Percentiles rank a stretch among this genome's conserved stretches.
Conservation (phyloP, 2,329 filamentous ascomycete genomes). For the Aspergillus fumigatus region DNA sequence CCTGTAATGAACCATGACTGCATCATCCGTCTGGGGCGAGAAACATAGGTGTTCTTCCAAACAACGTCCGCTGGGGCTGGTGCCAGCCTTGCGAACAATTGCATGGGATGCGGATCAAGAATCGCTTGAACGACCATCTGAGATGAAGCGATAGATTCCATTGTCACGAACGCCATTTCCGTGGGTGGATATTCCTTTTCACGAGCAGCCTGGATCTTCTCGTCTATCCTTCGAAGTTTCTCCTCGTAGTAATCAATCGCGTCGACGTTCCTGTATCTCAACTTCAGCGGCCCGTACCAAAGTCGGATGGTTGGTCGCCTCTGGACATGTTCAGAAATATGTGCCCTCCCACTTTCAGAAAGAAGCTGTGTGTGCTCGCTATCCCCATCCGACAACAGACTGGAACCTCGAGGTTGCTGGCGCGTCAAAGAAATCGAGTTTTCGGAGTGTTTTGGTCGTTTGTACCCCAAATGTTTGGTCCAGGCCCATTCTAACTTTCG, state of each 20-base stretch:
- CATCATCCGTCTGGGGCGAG: constrained; percentile 66
- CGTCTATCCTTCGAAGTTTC: constrained; percentile 72
- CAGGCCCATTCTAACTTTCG: constrained; percentile 77
- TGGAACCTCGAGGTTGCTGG: constrained; percentile 39
- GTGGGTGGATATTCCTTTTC: constrained; percentile 72
- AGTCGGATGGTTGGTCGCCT: constrained; percentile 65
- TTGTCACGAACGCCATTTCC: constrained; percentile 89
- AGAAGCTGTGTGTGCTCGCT: constrained; percentile 60
- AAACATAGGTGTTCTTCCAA: constrained; percentile 88
- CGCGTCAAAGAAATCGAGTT: constrained; percentile 47
- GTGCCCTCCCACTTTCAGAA: constrained; percentile 37
- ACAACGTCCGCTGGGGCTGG: constrained; percentile 90
- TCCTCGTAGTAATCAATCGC: constrained; percentile 94
- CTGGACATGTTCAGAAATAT: constrained; percentile 43
- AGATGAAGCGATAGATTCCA: constrained; percentile 86
- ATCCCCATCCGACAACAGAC: constrained; percentile 36
- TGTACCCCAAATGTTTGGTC: constrained; percentile 67
- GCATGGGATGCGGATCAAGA: constrained; percentile 82
- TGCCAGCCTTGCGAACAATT: constrained; percentile 77
- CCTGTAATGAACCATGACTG: constrained; percentile 80
- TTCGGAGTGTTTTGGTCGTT: constrained; percentile 44
- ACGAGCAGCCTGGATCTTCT: constrained; percentile 65
- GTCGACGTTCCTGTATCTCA: constrained; percentile 71
- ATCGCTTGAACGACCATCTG: constrained; percentile 97
- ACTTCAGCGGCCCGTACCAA: constrained; percentile 70